Conservation (phyloP, 768 basidiomycete genomes). For the Tylopilus sp. region DNA sequence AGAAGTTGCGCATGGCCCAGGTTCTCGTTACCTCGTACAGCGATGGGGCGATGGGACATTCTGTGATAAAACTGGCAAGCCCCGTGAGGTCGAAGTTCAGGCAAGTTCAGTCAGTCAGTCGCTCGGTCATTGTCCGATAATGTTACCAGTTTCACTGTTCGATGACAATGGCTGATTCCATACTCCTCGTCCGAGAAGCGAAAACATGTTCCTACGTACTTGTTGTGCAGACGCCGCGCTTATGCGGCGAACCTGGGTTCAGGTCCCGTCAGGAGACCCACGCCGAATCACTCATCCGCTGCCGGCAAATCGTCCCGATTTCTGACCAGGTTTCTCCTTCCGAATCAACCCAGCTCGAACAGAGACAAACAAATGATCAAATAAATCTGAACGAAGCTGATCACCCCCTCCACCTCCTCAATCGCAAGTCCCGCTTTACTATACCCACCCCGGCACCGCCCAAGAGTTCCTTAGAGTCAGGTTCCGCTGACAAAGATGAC, state of each 20-base stretch:
- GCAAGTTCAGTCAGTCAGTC: constrained; percentile 39
- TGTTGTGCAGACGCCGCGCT: constrained; percentile 90
- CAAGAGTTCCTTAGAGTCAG: constrained; percentile 18
- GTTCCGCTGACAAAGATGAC: constrained; percentile 13
- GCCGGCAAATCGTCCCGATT: constrained; percentile 63
- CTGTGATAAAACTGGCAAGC: constrained; percentile 89
- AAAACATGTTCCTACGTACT: constrained; percentile 93
- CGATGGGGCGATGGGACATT: constrained; percentile 87
- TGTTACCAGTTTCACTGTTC: constrained; percentile 83
- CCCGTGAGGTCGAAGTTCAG: constrained; percentile 94
- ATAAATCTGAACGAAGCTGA: constrained; percentile 47
- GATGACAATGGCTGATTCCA: constrained; percentile 88
- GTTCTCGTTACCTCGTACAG: constrained; percentile 89
- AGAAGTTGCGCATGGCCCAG: constrained; percentile 72
- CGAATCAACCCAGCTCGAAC: constrained; percentile 31
- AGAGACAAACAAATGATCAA: constrained; percentile 28
- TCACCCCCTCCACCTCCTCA: constrained; percentile 51
- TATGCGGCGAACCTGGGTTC: constrained; percentile 93
- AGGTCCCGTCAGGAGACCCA: constrained; percentile 64
- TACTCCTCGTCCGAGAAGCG: constrained; percentile 89
- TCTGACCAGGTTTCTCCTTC: constrained; percentile 19
- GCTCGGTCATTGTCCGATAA: constrained; percentile 2
- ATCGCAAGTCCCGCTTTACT: constrained; percentile 47
- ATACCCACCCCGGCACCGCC: constrained; percentile 28
- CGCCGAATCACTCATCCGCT: constrained; percentile 70